Base-by-base conservation (phyloP, 371 early-diverging fungal species). In the Mucor ambiguus region DNA sequence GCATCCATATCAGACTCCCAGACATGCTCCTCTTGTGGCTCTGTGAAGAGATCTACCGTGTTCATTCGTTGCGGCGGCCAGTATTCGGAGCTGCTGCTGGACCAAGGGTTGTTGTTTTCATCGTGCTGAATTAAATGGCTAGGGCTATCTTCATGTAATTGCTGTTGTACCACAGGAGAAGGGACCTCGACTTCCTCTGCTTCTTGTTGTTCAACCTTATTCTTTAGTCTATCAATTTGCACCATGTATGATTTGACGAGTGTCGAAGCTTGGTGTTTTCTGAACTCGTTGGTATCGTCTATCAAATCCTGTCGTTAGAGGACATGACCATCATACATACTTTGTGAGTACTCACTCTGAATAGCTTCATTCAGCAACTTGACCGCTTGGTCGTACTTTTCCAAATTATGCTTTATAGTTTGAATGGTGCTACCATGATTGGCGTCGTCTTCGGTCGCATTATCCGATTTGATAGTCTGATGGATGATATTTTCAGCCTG, bases 1-100 rank as follows among this genome's bases (percentile, higher is more conserved):
- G 86, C 88, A 5, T 83, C 80, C 14, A 77, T 75, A 63, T 92
- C 92, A 2, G 83, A 77, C 67, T 90, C 89, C 94, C 94, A 93
- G 66, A 72, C 30, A 68, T 30, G 20, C 7, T 61, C 33, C 10
- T 33, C 54, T 55, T 37, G 61, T 18, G n/a, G 37, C 29, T 58
- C 58, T 24, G 18, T 22, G 38, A 49, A 38, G 9, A 49, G 24
- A 29, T 65, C 59, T 2, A 37, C 38, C 7, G 35, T 52, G 11
- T 62, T 54, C 26, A 62, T 48, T 2, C 35, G 22, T 49, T 62
- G 62, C 18, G 60, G 43, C 20, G 61, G 37, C 63, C 63, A 63
- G 8, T 52, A 24, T 29, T 76, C 71, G 20, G 68, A 60, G 28
- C 58, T n/a, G 29, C 28, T 55, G 28, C 52, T 66, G 35, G 33